Percentiles rank a stretch among this genome's conserved stretches.
These are phyloP conservation scores for Sporobolus alterniflorus DNA, from an alignment of 202 grass and related monocot species.

Conservation along the genomic window DNA sequence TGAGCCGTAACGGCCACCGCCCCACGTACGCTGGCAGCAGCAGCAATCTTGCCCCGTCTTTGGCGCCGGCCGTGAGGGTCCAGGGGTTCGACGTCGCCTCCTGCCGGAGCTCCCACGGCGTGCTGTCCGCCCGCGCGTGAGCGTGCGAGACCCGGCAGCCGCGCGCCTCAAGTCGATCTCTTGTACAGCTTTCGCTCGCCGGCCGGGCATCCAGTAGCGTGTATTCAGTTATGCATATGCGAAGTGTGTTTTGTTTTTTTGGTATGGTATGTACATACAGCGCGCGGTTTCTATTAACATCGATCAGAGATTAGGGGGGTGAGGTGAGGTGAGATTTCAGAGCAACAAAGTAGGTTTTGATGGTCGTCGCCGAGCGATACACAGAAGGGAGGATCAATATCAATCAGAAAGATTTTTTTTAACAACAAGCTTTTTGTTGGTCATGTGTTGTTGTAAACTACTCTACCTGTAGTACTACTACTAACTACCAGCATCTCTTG, in stretches of 20 bases:
- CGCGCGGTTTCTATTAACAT: constrained; percentile 55
- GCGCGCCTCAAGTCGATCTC: constrained; percentile 14
- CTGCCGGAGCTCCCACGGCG: constrained; percentile 54
- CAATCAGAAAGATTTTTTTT: neutral
- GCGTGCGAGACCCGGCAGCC: neutral
- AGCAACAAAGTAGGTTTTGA: constrained; percentile 21
- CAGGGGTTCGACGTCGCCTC: constrained; percentile 69
- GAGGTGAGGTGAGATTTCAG: neutral
- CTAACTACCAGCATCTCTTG: constrained; percentile 7
- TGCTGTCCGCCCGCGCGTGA: constrained; percentile 73
- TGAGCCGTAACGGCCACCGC: constrained; percentile 17
- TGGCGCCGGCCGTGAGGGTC: constrained; percentile 64
- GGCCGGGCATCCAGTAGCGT: neutral
- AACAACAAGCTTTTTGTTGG: neutral
- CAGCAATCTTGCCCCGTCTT: constrained; percentile 50
- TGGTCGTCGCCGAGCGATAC: neutral
- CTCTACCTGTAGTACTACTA: neutral
- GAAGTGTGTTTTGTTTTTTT: constrained; percentile 39
- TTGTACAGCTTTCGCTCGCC: constrained; percentile 61
- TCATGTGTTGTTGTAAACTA: constrained; percentile 24
- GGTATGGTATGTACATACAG: constrained; percentile 49
- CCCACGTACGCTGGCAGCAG: constrained; percentile 4
- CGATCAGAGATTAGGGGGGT: constrained; percentile 39
- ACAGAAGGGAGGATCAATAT: neutral
- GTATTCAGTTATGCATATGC: neutral